phyloP scores from a whole-genome alignment of 257 asterid genomes.

The Salvia miltiorrhiza region DNA sequence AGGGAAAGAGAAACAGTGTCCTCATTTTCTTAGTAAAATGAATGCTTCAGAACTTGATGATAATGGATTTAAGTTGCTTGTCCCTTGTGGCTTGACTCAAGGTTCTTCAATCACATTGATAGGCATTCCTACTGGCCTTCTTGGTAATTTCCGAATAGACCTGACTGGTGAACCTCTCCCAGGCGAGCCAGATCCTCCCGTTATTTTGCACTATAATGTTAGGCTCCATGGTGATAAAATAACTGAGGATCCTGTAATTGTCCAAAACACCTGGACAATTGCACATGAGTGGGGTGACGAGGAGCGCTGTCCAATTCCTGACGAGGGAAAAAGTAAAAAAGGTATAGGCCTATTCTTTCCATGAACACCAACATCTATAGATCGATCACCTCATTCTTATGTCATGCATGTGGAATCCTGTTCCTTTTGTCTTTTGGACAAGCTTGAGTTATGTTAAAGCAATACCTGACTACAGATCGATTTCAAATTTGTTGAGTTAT shows the following conservation, averaged over 20 bases:
- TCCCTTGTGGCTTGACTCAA: slow-evolving; percentile 97
- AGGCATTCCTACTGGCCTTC: slow-evolving; percentile 91
- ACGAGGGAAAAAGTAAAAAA: slow-evolving; percentile 55
- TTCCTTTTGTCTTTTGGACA: no score
- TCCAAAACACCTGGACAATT: slow-evolving; percentile 95
- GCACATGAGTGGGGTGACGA: slow-evolving; percentile 98
- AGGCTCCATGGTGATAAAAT: slow-evolving; percentile 87
- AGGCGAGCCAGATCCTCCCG: slow-evolving; percentile 97
- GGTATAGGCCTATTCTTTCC: slow-evolving; percentile 35
- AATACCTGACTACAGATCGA: neutral
- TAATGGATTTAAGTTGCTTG: slow-evolving; percentile 55
- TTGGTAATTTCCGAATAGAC: slow-evolving; percentile 83
- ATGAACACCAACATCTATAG: no score
- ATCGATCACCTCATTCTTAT: no score
- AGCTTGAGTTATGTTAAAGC: neutral
- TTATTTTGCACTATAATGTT: slow-evolving; percentile 87
- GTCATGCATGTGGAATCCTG: no score
- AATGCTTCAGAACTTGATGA: slow-evolving; percentile 68
- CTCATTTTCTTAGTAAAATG: slow-evolving; percentile 83
- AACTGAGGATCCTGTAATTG: slow-evolving; percentile 93
- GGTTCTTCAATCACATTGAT: slow-evolving; percentile 94
- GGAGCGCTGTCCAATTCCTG: slow-evolving; percentile 84
- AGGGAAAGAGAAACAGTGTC: slow-evolving; percentile 94
- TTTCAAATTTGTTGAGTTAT: neutral
- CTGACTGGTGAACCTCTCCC: slow-evolving; percentile 93